These are phyloP conservation scores for Orychophragmus violaceus DNA, from an alignment of 345 rosid species.

Conservation along the genomic window DNA sequence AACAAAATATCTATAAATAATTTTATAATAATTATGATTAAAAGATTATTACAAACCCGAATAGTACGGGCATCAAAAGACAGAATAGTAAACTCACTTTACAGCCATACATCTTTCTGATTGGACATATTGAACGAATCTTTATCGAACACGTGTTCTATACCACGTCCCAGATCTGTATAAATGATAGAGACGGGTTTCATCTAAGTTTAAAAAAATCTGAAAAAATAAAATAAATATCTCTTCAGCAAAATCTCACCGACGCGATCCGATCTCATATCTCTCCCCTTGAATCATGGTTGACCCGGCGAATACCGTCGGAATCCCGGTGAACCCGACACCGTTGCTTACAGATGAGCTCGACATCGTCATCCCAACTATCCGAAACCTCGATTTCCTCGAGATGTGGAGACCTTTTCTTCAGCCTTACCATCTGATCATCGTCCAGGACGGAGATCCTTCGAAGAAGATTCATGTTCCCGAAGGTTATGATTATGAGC, in stretches of 20 bases:
- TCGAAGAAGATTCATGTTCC: constrained; percentile 76
- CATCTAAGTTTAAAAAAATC: background rate
- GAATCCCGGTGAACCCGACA: constrained; percentile 32
- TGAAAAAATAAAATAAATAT: background rate
- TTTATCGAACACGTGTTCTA: background rate
- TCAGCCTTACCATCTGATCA: constrained; percentile 88
- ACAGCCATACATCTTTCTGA: constrained; percentile 1
- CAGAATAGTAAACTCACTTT: background rate
- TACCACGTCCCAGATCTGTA: constrained; percentile 20
- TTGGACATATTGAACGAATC: background rate
- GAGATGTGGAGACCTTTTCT: constrained; percentile 99
- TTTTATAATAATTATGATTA: background rate
- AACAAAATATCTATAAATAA: no score
- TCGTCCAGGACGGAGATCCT: constrained; percentile 96
- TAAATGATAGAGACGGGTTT: background rate
- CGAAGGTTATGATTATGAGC: constrained; percentile 87
- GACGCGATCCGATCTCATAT: constrained; percentile 6
- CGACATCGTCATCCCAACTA: constrained; percentile 92
- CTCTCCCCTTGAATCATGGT: constrained; percentile 31
- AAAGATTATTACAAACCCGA: background rate
- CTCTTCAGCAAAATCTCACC: background rate
- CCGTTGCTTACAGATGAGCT: constrained; percentile 73
- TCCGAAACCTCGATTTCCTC: constrained; percentile 84
- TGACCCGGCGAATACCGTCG: constrained; percentile 43
- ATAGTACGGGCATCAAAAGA: background rate